Evolutionary conservation across 2,329 filamentous ascomycete species (phyloP), one percentile per base, ranked within the genome.

Genomic region (Cordyceps fumosorosea): DNA sequence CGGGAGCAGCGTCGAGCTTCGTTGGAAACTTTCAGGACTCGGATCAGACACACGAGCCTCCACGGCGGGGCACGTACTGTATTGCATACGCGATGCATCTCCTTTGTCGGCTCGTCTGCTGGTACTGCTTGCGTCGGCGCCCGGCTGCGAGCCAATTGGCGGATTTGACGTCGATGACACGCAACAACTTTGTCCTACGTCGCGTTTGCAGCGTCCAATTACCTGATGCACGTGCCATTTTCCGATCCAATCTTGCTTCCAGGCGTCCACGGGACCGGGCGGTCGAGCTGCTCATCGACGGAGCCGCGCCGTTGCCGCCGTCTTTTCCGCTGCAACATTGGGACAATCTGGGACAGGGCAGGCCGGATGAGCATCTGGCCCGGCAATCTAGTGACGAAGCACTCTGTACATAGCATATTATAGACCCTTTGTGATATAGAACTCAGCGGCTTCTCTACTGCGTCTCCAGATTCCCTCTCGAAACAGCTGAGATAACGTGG

Each of bases 261-360:
- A 0, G 65, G 12, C 5, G 47, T 40, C 2, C 26, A 22, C 0
- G 66, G 64, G 4, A 68, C 22, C n/a, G 0, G 57, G 63, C 0
- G 70, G 5, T 0, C 12, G 1, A 0, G 64, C 69, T 0, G 61
- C 5, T 6, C 53, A 14, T 2, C 34, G 44, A 12, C 67, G 26
- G 0, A 63, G 51, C 1, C 22, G 34, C 4, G 63, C 64, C 4
- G 66, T 66, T 0, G 65, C 63, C 0, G 64, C 65, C 20, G 59
- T 66, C 16, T 65, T 70, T 22, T 67, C 66, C 6, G 53, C n/a
- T 12, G 65, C 61, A 14, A 67, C 6, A 67, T 40, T 66, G 63
- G 2, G 61, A 52, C 1, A 64, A 44, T 1, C 26, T 62, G n/a
- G 65, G 67, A 32, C 54, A 64, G 5, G 65, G 58, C 3, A 66